phyloP scores from a whole-genome alignment of 2,329 filamentous ascomycete genomes.

The Stachybotrys chlorohalonatus region DNA sequence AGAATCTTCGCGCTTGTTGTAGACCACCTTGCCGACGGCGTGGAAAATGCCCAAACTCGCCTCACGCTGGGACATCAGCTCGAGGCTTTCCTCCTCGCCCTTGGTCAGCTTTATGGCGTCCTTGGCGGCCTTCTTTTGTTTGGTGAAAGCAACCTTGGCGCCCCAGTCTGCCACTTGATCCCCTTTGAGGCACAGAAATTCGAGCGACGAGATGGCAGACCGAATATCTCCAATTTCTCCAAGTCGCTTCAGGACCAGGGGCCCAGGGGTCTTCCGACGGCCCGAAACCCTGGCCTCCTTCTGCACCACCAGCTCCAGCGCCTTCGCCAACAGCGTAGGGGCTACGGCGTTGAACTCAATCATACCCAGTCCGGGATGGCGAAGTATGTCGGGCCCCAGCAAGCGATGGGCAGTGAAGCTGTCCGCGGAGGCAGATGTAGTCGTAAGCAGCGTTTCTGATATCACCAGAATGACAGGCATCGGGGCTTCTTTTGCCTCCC shows the following conservation, averaged over 20 bases:
- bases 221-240: slow-evolving; percentile 86
- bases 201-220: slow-evolving; percentile 82
- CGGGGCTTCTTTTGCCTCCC: slow-evolving; percentile 33
- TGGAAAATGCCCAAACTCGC: slow-evolving; percentile 91
- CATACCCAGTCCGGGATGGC: slow-evolving; percentile 66
- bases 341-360: slow-evolving; percentile 95
- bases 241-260: slow-evolving; percentile 66
- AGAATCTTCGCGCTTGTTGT: slow-evolving; percentile 75
- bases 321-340: slow-evolving; percentile 75
- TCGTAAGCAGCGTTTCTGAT: slow-evolving; percentile 82
- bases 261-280: slow-evolving; percentile 65
- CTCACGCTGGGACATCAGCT: slow-evolving; percentile 78
- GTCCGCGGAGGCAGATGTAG: slow-evolving; percentile 74
- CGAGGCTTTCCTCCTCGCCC: slow-evolving; percentile 70
- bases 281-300: slow-evolving; percentile 80
- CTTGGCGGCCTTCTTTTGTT: slow-evolving; percentile 52
- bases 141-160: slow-evolving; percentile 62
- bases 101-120: slow-evolving; percentile 55
- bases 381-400: slow-evolving; percentile 75
- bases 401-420: slow-evolving; percentile 89
- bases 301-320: slow-evolving; percentile 69
- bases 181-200: slow-evolving; percentile 82
- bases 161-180: slow-evolving; percentile 69
- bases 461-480: slow-evolving; percentile 81
- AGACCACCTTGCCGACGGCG: slow-evolving; percentile 88